Percentiles rank a stretch among this genome's conserved stretches.
phyloP scores from a whole-genome alignment of 1,139 yeast species.

The Saccharomycopsis hybrid region DNA sequence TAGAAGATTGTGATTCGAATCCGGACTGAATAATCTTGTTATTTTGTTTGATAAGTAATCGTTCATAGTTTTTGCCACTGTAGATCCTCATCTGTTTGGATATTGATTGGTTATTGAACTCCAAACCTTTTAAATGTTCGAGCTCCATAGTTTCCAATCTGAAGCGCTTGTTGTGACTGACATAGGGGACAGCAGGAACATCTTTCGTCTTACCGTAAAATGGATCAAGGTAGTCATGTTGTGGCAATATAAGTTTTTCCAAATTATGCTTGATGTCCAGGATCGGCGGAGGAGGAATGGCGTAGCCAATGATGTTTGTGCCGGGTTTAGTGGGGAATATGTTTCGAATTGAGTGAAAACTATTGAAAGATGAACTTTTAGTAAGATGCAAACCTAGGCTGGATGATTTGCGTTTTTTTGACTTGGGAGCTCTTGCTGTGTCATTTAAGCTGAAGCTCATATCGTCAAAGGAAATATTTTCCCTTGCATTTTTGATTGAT shows the following conservation, averaged over 20 bases:
- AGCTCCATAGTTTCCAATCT: constrained; percentile 28
- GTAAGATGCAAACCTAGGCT: not conserved
- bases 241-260: constrained; percentile 27
- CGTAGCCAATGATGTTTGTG: not conserved
- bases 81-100: constrained; percentile 6
- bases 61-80: not conserved
- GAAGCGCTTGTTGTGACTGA: constrained; percentile 63
- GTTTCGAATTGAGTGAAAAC: not conserved
- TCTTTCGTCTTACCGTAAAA: constrained; percentile 49
- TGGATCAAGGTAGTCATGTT: constrained; percentile 56
- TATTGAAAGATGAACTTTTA: no score
- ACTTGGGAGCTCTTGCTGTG: not conserved
- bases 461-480: constrained; percentile 8
- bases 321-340: no score
- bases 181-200: constrained; percentile 47
- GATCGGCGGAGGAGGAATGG: constrained; percentile 1
- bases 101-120: constrained; percentile 22
- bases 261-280: not conserved
- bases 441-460: constrained; percentile 6
- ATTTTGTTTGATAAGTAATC: not conserved
- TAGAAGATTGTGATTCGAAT: constrained; percentile 2
- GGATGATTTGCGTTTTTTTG: not conserved
- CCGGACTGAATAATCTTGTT: constrained; percentile 1
- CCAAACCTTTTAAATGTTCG: constrained; percentile 25
- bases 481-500: not conserved